Base-by-base conservation (phyloP, 805 yeast genomes). In the Novakomyces olei region DNA sequence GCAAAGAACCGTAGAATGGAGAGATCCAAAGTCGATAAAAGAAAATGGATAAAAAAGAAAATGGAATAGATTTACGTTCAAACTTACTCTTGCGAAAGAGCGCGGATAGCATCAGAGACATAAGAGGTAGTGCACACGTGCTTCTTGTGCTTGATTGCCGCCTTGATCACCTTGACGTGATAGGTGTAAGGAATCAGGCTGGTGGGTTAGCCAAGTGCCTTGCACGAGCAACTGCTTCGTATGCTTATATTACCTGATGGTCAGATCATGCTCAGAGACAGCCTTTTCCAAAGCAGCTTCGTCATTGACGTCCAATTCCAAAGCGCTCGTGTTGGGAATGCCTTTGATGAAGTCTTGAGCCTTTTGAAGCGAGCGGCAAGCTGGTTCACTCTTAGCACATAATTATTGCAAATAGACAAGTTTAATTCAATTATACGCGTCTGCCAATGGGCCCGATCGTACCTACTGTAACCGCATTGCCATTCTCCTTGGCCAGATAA, bases 91-190 rank as follows among this genome's bases (percentile, higher is more conserved):
- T 72, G 70, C 63, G 81, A 93, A 46, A 83, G 67, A 39, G 69
- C 92, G 53, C 63, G 70, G 57, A 85, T 67, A 48, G 88, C 91
- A n/a, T n/a, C n/a, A 43, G 88, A 79, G 54, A 80, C 77, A 65
- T 88, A 88, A n/a, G 95, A 81, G 29, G 98, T 83, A 45, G 98
- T 88, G 37, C 83, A 91, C 27, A 76, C 85, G 34, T 44, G 37
- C 55, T 74, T 78, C 65, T 80, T 79, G 58, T 67, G 60, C 57
- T 75, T 76, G 61, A 83, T 80, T 32, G 95, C 98, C 40, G 91
- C 65, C 64, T 74, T 81, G 44, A 88, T 93, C 41, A 88, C 98
- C 41, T 67, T 60, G 28, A 83, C 93, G 54, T 88, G 98, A 62
- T 69, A 80, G 47, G 71, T 85, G 68, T 88, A 88, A 34, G 98